A percentile compares a stretch with the other conserved stretches of the same genome.
These are phyloP conservation scores for Hericium erinaceus DNA, from an alignment of 768 basidiomycete species.

Conservation along the genomic window DNA sequence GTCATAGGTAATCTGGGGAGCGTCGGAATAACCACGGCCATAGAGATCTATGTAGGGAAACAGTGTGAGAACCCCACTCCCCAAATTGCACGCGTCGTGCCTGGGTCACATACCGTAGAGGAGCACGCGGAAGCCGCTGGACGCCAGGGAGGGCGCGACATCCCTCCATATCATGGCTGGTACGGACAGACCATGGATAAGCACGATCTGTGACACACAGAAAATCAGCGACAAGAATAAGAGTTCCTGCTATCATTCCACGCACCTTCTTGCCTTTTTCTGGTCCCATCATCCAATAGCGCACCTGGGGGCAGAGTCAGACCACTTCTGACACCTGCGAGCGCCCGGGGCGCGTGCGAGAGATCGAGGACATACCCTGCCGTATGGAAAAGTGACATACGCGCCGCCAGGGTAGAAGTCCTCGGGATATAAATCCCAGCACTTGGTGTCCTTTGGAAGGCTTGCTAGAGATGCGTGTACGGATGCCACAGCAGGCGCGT, in stretches of 20 bases:
- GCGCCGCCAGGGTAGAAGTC: slow-evolving; percentile 54
- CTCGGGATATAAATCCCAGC: slow-evolving; percentile 69
- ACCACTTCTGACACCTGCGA: not conserved
- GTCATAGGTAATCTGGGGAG: slow-evolving; percentile 62
- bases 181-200: slow-evolving; percentile 72
- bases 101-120: slow-evolving; percentile 47
- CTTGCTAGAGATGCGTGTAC: slow-evolving; percentile 53
- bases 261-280: slow-evolving; percentile 56
- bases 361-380: slow-evolving; percentile 35
- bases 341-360: not conserved
- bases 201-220: slow-evolving; percentile 42
- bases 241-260: not conserved
- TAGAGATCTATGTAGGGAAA: slow-evolving; percentile 48
- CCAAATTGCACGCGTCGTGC: no score
- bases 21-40: slow-evolving; percentile 77
- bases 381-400: slow-evolving; percentile 58
- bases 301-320: slow-evolving; percentile 32
- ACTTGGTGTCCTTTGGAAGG: slow-evolving; percentile 42
- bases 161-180: slow-evolving; percentile 74
- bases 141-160: slow-evolving; percentile 54
- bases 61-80: not conserved
- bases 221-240: not conserved
- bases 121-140: slow-evolving; percentile 61
- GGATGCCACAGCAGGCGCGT: slow-evolving; percentile 39
- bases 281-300: slow-evolving; percentile 75